Base-by-base conservation (phyloP, 2,329 filamentous ascomycete species). In the Cercospora zeae-maydis region DNA sequence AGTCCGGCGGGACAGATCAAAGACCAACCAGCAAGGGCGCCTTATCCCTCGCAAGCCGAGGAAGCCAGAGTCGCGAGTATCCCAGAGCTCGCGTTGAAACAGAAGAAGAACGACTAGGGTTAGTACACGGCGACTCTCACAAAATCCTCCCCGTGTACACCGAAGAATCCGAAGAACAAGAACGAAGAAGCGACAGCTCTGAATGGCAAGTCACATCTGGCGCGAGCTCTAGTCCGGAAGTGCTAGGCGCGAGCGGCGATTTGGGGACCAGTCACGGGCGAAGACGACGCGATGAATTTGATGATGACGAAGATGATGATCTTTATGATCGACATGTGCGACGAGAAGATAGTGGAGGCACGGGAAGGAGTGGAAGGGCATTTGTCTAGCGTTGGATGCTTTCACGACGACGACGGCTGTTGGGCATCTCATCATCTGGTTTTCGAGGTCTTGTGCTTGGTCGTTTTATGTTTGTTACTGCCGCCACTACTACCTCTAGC, bases 101-200 rank as follows among this genome's bases (percentile, higher is more conserved):
- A 4, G 75, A 77, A 64, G 75, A 77, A 66, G 75, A 77, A 56
- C 64, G 75, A 1, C 61, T 76, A 0, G 75, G 75, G 7, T 69
- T 77, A 1, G 75, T 77, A 14, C 71, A 74, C 37, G 74, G 75
- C 11, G 75, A 77, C 58, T 69, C 66, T 2, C 59, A 63, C 16
- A 67, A 68, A 27, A 19, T 30, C 14, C 49, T 69, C 8, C 63
- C 65, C 5, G 64, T 64, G 36, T 64, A 63, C 21, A 63, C 62
- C n/a, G 68, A 69, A 33, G 62, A 65, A 31, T 19, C 53, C 7
- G 64, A 64, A 19, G 58, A 63, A 6, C 61, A 58, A 21, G 60
- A 62, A 10, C 60, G 66, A 24, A 47, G 47, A 47, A 30, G 59
- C n/a, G 64, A 66, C 27, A 71, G 70, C 45, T 73, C 74, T 33